Evolutionary conservation across 2,329 filamentous ascomycete species (phyloP), one percentile per base, ranked within the genome.

Genomic region (Dichotomopilus funicola): DNA sequence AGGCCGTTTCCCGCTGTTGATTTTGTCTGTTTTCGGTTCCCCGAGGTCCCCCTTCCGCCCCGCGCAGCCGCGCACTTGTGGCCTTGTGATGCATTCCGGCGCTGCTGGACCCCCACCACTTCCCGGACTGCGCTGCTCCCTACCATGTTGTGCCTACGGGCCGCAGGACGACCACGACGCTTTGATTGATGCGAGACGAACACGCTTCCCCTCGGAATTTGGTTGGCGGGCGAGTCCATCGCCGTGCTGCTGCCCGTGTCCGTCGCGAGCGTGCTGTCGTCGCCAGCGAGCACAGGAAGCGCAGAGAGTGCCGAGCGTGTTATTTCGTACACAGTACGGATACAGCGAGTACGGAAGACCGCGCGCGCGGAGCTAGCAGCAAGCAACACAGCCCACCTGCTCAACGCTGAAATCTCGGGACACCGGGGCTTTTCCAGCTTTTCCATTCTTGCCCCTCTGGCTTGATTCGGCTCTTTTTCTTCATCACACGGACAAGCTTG

Each of bases 51-150:
- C 45, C 38, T 44, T 42, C 54, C 59, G 58, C 51, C 43, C 55
- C 49, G 53, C 54, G 54, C 57, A 41, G 51, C 51, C 50, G 50
- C 58, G 57, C 54, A 56, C 53, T 47, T 27, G 64, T 64, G 63
- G 63, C 54, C 52, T 59, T 64, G 63, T 65, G 58, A 65, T 64
- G 63, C 63, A 62, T 63, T 55, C 46, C 54, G 42, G 49, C 54
- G n/a, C 37, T 27, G 35, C 19, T 51, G 43, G 43, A 51, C 49
- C 54, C 54, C 49, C 44, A 45, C 44, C 42, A 48, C 31, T 13
- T 10, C 10, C 38, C 37, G 34, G 11, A 19, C 34, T 37, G 50
- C 46, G 37, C 19, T 27, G 19, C 43, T 11, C 33, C 49, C 41
- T 47, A 64, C 58, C 57, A 63, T 64, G 61, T 58, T 64, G 62